Evolutionary conservation across 1,284 basidiomycete genomes (phyloP).

Genomic region (Trametes pubescens): DNA sequence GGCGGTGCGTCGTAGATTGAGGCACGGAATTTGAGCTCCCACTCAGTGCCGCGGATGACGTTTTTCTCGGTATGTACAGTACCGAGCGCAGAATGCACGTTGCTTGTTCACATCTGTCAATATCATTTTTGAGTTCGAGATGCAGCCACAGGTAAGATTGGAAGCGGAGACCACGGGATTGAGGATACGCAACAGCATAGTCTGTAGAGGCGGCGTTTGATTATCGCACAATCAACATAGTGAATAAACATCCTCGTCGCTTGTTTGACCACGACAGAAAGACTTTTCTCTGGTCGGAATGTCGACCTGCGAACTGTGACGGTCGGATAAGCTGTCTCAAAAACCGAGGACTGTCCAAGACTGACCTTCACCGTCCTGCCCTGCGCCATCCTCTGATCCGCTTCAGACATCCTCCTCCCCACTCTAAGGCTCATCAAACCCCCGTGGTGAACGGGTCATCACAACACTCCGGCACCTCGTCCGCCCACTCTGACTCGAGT

Average conservation of each 20-base stretch:
- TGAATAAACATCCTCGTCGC: no score
- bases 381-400: background rate
- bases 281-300: no score
- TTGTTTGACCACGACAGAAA: no score
- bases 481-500: background rate
- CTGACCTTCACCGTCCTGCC: background rate
- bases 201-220: background rate
- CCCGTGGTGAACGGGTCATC: slow-evolving; percentile 8
- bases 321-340: no score
- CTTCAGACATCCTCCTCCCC: background rate
- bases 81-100: background rate
- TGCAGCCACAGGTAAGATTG: background rate
- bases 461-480: background rate
- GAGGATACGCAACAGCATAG: no score
- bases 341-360: no score
- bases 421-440: background rate
- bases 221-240: background rate
- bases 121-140: background rate
- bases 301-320: no score
- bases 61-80: background rate
- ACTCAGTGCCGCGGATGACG: background rate
- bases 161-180: background rate
- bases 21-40: background rate
- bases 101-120: slow-evolving; percentile 3
- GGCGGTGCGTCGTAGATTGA: background rate